phyloP scores from a whole-genome alignment of 2,329 filamentous ascomycete genomes.

The Corynespora cassiicola region DNA sequence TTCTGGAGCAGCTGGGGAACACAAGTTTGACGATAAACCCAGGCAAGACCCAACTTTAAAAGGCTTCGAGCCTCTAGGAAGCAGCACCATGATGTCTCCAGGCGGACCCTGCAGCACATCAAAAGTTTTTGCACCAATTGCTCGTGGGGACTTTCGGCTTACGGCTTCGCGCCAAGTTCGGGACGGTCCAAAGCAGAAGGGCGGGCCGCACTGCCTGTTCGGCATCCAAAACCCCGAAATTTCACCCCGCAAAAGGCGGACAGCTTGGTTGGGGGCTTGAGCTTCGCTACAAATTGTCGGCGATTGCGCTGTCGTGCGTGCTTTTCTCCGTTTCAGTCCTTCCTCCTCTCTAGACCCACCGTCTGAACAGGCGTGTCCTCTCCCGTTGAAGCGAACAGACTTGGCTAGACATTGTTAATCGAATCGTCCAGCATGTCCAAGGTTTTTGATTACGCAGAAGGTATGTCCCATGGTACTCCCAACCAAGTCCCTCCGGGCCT shows the following conservation, averaged over 20 bases:
- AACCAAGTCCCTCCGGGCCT: too few species aligned
- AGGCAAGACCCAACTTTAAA: too few species aligned
- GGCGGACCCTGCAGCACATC: too few species aligned
- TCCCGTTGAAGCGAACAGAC: too few species aligned
- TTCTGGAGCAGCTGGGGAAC: too few species aligned
- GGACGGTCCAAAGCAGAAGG: constrained; percentile 20
- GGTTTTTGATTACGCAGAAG: constrained; percentile 71
- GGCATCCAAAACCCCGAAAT: constrained; percentile 29
- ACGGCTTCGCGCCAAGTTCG: constrained; percentile 4
- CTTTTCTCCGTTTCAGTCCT: not conserved
- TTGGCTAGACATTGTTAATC: too few species aligned
- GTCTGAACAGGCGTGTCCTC: not conserved
- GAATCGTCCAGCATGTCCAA: constrained; percentile 63
- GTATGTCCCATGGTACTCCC: too few species aligned
- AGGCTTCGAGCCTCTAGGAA: too few species aligned
- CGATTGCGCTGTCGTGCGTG: not conserved
- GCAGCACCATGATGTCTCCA: too few species aligned
- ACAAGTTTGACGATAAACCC: too few species aligned
- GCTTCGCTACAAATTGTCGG: constrained; percentile 1
- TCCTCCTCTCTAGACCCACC: constrained; percentile 1
- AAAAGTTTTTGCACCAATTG: constrained; percentile 16
- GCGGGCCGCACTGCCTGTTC: constrained; percentile 33
- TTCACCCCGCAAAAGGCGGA: constrained; percentile 1
- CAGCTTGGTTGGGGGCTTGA: not conserved
- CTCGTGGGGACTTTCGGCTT: constrained; percentile 5